Base-by-base conservation (phyloP, 108 stramenopile genomes). In the Seminavis robusta region DNA sequence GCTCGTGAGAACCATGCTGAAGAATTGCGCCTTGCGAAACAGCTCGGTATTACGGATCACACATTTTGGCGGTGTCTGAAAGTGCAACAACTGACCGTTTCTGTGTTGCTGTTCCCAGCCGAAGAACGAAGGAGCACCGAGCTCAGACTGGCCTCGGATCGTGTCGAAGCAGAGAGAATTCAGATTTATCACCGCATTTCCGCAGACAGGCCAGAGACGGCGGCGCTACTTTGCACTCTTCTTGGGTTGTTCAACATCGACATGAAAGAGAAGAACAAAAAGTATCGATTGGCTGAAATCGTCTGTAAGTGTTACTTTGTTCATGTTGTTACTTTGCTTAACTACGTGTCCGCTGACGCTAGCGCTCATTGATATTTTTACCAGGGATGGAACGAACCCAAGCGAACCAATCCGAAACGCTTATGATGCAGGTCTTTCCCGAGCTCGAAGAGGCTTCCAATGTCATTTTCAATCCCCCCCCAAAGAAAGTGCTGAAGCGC, bases 181-280 rank as follows among this genome's bases (percentile, higher is more conserved):
- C 78, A 79, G 49, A 50, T 74, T 2, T 61, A 79, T 33, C 72
- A 79, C 23, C 47, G 72, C 6, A 26, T 79, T 17, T 31, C 47
- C 37, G 26, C 62, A n/a, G 57, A 41, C 15, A 30, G 33, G 1
- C 11, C 30, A 25, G 66, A 59, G 9, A 27, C 61, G 20, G 54
- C 34, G 11, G 6, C 39, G 11, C 46, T n/a, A 47, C 34, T 70
- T 10, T 77, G n/a, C n/a, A n/a, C n/a, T n/a, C n/a, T n/a, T n/a
- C n/a, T 33, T 56, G 31, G 39, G 21, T 28, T 10, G 25, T 81
- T 73, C 41, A 55, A 31, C 31, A 77, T 68, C 46, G 44, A 32
- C 15, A 17, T 32, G 19, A 64, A 59, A 34, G 61, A 43, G 23
- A 73, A 69, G 57, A 73, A 38, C 47, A 78, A 75, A 57, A 79